Evolutionary conservation across 257 asterid genomes (phyloP).

Genomic region (Lycium barbarum): DNA sequence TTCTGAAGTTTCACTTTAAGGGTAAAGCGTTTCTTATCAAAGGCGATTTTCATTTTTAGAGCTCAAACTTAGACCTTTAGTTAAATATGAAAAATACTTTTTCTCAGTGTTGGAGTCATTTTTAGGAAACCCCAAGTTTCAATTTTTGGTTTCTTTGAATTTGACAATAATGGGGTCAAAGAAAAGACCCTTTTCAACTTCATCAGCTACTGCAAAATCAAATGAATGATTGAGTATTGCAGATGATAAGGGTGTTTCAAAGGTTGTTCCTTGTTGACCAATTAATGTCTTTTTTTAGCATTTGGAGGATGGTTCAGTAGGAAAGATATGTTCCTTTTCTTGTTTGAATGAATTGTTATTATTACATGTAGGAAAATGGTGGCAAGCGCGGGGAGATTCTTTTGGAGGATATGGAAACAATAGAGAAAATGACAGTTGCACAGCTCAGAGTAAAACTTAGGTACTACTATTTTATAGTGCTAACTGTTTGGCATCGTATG

Average conservation of each 20-base stretch:
- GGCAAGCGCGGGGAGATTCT: conserved; percentile 35
- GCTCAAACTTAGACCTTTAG: too few relatives aligned
- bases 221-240: conserved; percentile 29
- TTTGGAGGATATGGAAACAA: conserved; percentile 48
- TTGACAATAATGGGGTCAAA: conserved; percentile 56
- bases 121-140: conserved; percentile 20
- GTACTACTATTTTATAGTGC: conserved; percentile 37
- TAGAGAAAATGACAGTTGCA: conserved; percentile 70
- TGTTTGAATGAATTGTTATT: conserved; percentile 20
- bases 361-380: conserved; percentile 46
- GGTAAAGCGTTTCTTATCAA: too few relatives aligned
- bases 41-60: too few relatives aligned
- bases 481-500: not conserved
- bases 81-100: too few relatives aligned
- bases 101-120: not conserved
- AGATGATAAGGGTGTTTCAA: conserved; percentile 18
- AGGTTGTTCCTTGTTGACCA: conserved; percentile 1
- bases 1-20: too few relatives aligned
- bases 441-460: conserved; percentile 70
- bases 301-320: not conserved
- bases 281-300: not conserved
- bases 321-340: not conserved
- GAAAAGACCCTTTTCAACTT: conserved; percentile 43
- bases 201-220: conserved; percentile 45
- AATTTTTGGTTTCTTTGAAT: conserved; percentile 34